Conservation (phyloP, 2,329 filamentous ascomycete species). For the Piedraia hortae region DNA sequence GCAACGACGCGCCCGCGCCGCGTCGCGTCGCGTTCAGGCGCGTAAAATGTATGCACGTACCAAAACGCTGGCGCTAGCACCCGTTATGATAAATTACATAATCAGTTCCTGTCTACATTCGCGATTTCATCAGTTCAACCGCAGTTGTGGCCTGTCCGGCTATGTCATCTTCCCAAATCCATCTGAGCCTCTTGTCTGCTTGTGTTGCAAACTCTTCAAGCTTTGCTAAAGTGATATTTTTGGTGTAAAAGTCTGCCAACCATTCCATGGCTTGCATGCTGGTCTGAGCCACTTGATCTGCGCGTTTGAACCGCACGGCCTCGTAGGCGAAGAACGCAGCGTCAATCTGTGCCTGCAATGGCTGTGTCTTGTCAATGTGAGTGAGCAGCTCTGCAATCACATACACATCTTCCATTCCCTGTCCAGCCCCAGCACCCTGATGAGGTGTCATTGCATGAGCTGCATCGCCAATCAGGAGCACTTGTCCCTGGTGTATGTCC, state of each 20-base stretch:
- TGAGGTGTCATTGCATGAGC: slow-evolving; percentile 38
- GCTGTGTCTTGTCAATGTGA: not conserved
- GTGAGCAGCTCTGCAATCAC: slow-evolving; percentile 9
- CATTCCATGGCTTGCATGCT: slow-evolving; percentile 3
- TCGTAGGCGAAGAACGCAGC: slow-evolving; percentile 6
- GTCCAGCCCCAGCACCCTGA: slow-evolving; percentile 31
- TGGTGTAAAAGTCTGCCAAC: not conserved
- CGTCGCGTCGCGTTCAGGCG: too few species aligned
- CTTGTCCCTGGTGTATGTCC: slow-evolving; percentile 22
- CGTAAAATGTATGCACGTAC: too few species aligned
- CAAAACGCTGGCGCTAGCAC: too few species aligned
- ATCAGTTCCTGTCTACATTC: too few species aligned
- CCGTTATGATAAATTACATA: too few species aligned
- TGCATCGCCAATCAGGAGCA: slow-evolving; percentile 37
- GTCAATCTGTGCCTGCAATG: slow-evolving; percentile 1
- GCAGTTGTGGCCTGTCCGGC: slow-evolving; percentile 1
- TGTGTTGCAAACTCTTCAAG: slow-evolving; percentile 1
- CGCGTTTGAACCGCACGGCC: slow-evolving; percentile 4
- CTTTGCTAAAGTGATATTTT: not conserved
- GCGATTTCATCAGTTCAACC: not conserved
- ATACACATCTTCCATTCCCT: slow-evolving; percentile 28
- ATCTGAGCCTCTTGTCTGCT: slow-evolving; percentile 4
- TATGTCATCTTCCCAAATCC: slow-evolving; percentile 8
- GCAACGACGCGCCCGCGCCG: too few species aligned
- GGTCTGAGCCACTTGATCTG: slow-evolving; percentile 4